Percentiles rank a stretch among this genome's conserved stretches.
Evolutionary conservation across 2,329 filamentous ascomycete species (phyloP).

Genomic region (Claviceps arundinis): DNA sequence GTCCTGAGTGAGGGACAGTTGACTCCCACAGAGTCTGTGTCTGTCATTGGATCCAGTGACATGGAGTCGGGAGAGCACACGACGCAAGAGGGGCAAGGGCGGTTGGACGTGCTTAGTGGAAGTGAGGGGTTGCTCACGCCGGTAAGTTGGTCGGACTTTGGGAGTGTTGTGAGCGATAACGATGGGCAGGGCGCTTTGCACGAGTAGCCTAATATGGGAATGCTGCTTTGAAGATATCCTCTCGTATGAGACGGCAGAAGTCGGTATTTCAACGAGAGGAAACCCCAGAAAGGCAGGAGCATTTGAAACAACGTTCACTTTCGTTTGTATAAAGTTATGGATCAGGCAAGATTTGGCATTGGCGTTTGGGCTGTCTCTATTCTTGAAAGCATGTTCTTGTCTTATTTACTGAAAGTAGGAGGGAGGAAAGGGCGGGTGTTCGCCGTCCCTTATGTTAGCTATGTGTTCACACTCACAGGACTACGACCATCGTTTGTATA

Average conservation of each 20-base stretch:
- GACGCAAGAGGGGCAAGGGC: conserved; percentile 23
- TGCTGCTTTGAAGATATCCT: too few species aligned
- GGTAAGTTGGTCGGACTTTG: conserved; percentile 51
- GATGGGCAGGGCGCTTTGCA: conserved; percentile 20
- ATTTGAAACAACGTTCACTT: too few species aligned
- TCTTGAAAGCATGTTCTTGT: too few species aligned
- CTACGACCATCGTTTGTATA: too few species aligned
- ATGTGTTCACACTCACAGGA: too few species aligned
- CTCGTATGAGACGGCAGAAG: too few species aligned
- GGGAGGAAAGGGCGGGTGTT: too few species aligned
- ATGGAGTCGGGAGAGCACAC: conserved; percentile 27
- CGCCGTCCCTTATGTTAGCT: too few species aligned
- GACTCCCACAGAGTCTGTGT: conserved; percentile 47
- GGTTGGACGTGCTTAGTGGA: conserved; percentile 45
- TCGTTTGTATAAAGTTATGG: neutral
- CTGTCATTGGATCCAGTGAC: conserved; percentile 37
- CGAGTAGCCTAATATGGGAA: neutral
- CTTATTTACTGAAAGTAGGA: too few species aligned
- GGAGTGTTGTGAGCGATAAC: conserved; percentile 46
- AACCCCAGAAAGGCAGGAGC: too few species aligned
- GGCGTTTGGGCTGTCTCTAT: neutral
- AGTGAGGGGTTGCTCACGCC: conserved; percentile 47
- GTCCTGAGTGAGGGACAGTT: conserved; percentile 38
- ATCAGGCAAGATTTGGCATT: neutral
- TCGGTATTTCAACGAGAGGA: too few species aligned